phyloP scores from a whole-genome alignment of 73 alveolate species.

The Paramecium caudatum region DNA sequence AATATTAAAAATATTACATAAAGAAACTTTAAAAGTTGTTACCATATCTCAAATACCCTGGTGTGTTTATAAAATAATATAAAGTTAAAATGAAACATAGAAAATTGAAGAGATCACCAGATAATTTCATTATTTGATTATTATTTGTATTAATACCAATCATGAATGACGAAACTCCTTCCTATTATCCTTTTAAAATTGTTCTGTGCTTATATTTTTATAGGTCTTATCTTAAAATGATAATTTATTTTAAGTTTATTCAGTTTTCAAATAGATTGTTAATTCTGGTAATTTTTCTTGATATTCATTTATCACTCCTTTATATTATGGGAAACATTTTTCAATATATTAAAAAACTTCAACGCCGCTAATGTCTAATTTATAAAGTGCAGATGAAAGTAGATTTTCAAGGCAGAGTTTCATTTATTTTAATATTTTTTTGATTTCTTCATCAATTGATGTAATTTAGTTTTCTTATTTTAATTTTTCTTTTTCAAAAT shows the following conservation, averaged over 20 bases:
- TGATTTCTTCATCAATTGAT: neutral
- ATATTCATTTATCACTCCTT: neutral
- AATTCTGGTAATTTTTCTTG: neutral
- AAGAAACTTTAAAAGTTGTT: slow-evolving; percentile 16
- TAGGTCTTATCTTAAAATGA: too few relatives aligned
- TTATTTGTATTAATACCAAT: too few relatives aligned
- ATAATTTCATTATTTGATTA: too few relatives aligned
- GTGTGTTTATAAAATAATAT: neutral
- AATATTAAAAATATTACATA: slow-evolving; percentile 21
- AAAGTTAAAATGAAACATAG: slow-evolving; percentile 25
- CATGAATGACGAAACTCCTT: too few relatives aligned
- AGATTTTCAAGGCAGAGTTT: neutral
- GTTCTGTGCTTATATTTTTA: too few relatives aligned
- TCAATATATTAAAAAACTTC: neutral
- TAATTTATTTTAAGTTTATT: too few relatives aligned
- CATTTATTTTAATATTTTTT: neutral
- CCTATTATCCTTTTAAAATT: too few relatives aligned
- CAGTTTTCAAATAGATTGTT: too few relatives aligned
- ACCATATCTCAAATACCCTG: slow-evolving; percentile 10
- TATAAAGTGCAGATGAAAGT: slow-evolving; percentile 4
- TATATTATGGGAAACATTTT: neutral
- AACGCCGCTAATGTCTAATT: neutral
- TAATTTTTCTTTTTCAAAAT: neutral
- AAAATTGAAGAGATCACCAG: neutral
- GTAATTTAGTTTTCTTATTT: neutral